Percentiles rank a stretch among this genome's conserved stretches.
phyloP scores from a whole-genome alignment of 768 basidiomycete genomes.

The Termitomyces sp. region DNA sequence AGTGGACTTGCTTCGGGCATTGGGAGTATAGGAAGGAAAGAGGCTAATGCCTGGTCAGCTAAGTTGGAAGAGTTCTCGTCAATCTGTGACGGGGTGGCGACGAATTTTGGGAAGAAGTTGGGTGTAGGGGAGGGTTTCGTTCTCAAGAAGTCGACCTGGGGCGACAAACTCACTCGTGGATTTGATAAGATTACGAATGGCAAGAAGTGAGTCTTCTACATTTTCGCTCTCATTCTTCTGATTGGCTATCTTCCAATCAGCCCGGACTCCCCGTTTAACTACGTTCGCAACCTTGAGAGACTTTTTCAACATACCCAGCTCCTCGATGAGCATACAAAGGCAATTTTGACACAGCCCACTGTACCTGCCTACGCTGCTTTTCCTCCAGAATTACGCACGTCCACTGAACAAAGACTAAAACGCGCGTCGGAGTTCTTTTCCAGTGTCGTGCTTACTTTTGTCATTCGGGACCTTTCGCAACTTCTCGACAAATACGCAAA shows the following conservation, averaged over 20 bases:
- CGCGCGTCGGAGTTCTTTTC: constrained; percentile 91
- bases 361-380: constrained; percentile 74
- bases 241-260: constrained; percentile 32
- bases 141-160: constrained; percentile 77
- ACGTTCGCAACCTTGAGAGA: constrained; percentile 69
- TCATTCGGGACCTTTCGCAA: constrained; percentile 81
- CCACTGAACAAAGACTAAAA: constrained; percentile 70
- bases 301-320: constrained; percentile 73
- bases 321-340: constrained; percentile 84
- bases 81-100: constrained; percentile 75
- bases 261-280: constrained; percentile 82
- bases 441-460: constrained; percentile 82
- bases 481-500: constrained; percentile 91
- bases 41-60: constrained; percentile 72
- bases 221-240: constrained; percentile 2
- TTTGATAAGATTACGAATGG: constrained; percentile 84
- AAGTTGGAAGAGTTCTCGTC: constrained; percentile 78
- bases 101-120: constrained; percentile 82
- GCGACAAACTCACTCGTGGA: constrained; percentile 66
- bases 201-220: constrained; percentile 61
- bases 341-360: constrained; percentile 55
- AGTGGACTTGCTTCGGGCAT: constrained; percentile 71
- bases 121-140: constrained; percentile 86
- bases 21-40: constrained; percentile 68
- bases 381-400: constrained; percentile 52